Conservation (phyloP, 2,329 filamentous ascomycete species). For the Fusarium graminum region DNA sequence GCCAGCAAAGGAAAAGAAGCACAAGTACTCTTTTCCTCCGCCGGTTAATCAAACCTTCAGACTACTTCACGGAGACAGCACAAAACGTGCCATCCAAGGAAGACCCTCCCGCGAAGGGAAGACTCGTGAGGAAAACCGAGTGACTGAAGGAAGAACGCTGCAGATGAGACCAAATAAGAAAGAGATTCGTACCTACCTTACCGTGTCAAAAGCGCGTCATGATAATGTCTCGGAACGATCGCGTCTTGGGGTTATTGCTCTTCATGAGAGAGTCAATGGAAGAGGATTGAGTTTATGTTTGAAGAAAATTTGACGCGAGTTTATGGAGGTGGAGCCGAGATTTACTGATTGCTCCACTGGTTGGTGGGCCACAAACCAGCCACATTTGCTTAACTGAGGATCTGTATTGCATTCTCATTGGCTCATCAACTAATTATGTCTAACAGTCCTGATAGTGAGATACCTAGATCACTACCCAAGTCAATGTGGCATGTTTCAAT, state of each 20-base stretch:
- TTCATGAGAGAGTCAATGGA: background rate
- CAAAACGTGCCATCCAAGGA: constrained; percentile 55
- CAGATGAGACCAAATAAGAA: constrained; percentile 16
- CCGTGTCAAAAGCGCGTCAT: background rate
- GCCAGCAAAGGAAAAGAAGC: constrained; percentile 26
- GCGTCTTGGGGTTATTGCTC: background rate
- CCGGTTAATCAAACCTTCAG: constrained; percentile 48
- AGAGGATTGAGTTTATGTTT: background rate
- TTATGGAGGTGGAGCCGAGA: constrained; percentile 23
- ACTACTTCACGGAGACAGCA: constrained; percentile 53
- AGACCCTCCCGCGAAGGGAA: constrained; percentile 52
- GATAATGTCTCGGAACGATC: background rate
- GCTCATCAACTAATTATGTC: constrained; percentile 10
- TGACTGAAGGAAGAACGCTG: constrained; percentile 52
- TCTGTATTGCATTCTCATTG: constrained; percentile 18
- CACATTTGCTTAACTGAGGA: background rate
- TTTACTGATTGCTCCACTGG: constrained; percentile 9
- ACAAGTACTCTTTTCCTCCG: constrained; percentile 15
- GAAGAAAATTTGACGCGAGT: constrained; percentile 33
- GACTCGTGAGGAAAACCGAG: constrained; percentile 53
- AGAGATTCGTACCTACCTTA: constrained; percentile 10
- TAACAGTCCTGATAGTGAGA: background rate
- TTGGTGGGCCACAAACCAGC: constrained; percentile 34
- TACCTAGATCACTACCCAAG: no score
- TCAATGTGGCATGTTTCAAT: no score